Evolutionary conservation across 768 basidiomycete genomes (phyloP).

Genomic region (Pleurotus cornucopiae): DNA sequence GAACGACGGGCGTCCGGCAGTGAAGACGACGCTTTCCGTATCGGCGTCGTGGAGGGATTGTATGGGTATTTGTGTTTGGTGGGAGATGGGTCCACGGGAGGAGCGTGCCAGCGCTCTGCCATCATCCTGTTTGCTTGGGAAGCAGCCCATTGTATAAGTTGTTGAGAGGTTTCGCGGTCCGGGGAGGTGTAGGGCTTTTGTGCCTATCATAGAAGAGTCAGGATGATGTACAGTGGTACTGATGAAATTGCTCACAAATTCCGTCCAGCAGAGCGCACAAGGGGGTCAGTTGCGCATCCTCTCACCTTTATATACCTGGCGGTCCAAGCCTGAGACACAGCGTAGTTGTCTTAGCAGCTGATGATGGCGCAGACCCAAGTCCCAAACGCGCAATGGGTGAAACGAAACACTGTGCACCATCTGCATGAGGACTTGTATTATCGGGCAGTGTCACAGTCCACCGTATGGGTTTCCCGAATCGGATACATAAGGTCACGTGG

Average conservation of each 20-base stretch:
- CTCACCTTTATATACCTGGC: not conserved
- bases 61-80: constrained; percentile 1
- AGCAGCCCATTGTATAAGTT: constrained; percentile 2
- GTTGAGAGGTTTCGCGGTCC: constrained; percentile 2
- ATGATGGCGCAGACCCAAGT: not conserved
- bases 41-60: constrained; percentile 7
- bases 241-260: constrained; percentile 2
- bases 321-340: not conserved
- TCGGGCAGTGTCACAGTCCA: no score
- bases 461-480: no score
- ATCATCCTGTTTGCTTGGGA: constrained; percentile 8
- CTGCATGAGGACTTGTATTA: no score
- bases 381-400: not conserved
- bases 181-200: not conserved
- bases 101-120: constrained; percentile 9
- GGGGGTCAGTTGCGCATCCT: not conserved
- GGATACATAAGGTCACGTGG: not conserved
- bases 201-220: not conserved
- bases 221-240: not conserved
- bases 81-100: constrained; percentile 2
- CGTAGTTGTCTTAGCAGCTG: constrained; percentile 6
- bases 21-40: constrained; percentile 7
- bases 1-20: constrained; percentile 2
- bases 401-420: not conserved
- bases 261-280: constrained; percentile 9